Percentiles rank a stretch among this genome's conserved stretches.
Evolutionary conservation across 306 rosid genomes (phyloP).

Genomic region (Citrullus amarus): DNA sequence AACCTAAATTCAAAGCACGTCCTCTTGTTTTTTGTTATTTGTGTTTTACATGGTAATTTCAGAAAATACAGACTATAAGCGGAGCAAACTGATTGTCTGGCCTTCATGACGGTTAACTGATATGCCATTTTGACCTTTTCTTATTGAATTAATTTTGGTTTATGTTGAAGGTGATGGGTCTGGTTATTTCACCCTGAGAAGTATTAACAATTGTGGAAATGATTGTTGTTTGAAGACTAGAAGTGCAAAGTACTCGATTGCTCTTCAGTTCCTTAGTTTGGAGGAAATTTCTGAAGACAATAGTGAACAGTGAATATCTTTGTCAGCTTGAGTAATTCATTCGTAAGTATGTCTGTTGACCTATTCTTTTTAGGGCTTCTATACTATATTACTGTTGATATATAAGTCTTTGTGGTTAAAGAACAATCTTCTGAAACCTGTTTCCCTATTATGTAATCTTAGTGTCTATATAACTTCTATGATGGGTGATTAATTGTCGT

Average conservation of each 20-base stretch:
- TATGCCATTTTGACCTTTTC: background rate
- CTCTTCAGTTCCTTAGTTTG: slow-evolving; percentile 61
- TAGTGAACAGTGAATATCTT: slow-evolving; percentile 5
- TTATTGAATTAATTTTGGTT: slow-evolving; percentile 1
- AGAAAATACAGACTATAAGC: background rate
- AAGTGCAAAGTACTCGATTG: slow-evolving; percentile 64
- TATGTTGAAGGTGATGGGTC: slow-evolving; percentile 42
- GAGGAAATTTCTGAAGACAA: slow-evolving; percentile 34
- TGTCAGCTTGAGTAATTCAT: background rate
- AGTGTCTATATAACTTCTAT: background rate
- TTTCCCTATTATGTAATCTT: background rate
- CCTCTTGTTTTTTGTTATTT: background rate
- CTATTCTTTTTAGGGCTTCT: background rate
- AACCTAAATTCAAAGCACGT: background rate
- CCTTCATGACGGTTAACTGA: background rate
- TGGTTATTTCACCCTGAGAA: slow-evolving; percentile 49
- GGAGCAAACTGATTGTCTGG: background rate
- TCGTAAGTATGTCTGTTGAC: background rate
- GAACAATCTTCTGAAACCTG: background rate
- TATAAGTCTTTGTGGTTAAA: background rate
- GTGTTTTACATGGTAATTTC: background rate
- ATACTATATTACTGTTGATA: background rate
- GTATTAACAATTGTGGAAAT: slow-evolving; percentile 21
- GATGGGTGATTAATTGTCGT: background rate
- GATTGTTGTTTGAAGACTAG: slow-evolving; percentile 14